Conservation (phyloP, 257 asterid genomes). For the Forsythia suspensa region DNA sequence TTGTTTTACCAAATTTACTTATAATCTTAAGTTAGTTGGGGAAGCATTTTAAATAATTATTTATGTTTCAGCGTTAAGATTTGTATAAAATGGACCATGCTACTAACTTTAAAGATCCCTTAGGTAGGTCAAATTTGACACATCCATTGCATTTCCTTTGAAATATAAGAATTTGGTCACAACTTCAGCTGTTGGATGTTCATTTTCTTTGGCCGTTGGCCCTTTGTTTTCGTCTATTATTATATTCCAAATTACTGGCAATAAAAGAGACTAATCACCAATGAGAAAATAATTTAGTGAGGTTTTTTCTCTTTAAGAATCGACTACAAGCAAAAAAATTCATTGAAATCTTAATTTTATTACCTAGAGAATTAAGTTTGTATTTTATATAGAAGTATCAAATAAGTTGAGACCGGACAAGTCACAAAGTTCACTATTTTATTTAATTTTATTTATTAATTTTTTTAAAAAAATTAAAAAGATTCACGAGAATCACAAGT, state of each 20-base stretch:
- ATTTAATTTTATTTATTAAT: too few species aligned
- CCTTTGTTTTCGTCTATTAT: background rate
- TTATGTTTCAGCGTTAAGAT: background rate
- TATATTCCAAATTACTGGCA: background rate
- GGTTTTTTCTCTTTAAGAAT: background rate
- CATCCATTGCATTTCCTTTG: background rate
- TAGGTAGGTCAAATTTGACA: background rate
- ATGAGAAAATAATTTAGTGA: too few species aligned
- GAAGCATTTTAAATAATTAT: background rate
- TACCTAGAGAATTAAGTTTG: too few species aligned
- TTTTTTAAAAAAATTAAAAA: too few species aligned
- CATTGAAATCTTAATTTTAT: background rate
- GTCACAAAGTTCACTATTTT: too few species aligned
- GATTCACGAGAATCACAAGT: too few species aligned
- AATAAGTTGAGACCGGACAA: too few species aligned
- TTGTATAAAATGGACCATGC: background rate
- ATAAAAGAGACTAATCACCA: background rate
- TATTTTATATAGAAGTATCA: too few species aligned
- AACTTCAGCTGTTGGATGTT: background rate
- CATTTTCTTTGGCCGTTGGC: background rate
- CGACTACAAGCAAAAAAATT: background rate
- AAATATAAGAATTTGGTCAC: background rate
- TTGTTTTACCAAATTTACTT: too few species aligned
- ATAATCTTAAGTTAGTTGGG: too few species aligned
- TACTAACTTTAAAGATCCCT: background rate